Evolutionary conservation across 768 basidiomycete species (phyloP).

Genomic region (Tubosaeta brunneosetosa): DNA sequence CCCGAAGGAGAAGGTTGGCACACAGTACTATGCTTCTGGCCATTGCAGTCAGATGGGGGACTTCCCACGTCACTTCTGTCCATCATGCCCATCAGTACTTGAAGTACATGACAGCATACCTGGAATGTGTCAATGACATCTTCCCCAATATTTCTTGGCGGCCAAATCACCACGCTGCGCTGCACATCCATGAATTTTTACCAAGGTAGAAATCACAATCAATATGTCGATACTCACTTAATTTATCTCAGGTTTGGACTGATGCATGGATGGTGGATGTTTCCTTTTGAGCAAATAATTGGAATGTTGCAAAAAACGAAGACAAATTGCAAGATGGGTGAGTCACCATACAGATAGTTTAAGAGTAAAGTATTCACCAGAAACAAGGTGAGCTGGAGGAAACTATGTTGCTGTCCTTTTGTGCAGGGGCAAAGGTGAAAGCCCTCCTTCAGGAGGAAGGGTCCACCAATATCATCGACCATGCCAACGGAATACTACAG

Average conservation of each 20-base stretch:
- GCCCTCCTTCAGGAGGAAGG: no score
- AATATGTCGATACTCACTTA: no score
- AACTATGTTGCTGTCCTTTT: no score
- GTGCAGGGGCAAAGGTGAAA: no score
- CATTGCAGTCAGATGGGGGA: slow-evolving; percentile 22
- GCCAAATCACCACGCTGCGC: slow-evolving; percentile 31
- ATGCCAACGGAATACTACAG: no score
- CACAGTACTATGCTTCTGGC: slow-evolving; percentile 30
- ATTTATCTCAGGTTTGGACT: slow-evolving; percentile 24
- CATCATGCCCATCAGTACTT: slow-evolving; percentile 14
- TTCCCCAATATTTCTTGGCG: neutral
- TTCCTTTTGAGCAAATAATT: slow-evolving; percentile 29
- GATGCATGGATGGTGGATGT: slow-evolving; percentile 33
- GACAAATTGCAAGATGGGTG: neutral
- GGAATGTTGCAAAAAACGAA: slow-evolving; percentile 22
- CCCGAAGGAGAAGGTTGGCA: slow-evolving; percentile 11
- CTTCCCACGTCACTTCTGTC: slow-evolving; percentile 15
- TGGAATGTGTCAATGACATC: neutral
- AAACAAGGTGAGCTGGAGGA: no score
- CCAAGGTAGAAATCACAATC: no score
- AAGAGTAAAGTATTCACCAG: no score
- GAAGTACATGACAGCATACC: slow-evolving; percentile 24
- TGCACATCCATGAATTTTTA: slow-evolving; percentile 30
- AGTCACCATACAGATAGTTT: no score
- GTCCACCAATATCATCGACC: no score